Evolutionary conservation across 1,139 yeast species (phyloP).

Genomic region (Yamadazyma atlantica): DNA sequence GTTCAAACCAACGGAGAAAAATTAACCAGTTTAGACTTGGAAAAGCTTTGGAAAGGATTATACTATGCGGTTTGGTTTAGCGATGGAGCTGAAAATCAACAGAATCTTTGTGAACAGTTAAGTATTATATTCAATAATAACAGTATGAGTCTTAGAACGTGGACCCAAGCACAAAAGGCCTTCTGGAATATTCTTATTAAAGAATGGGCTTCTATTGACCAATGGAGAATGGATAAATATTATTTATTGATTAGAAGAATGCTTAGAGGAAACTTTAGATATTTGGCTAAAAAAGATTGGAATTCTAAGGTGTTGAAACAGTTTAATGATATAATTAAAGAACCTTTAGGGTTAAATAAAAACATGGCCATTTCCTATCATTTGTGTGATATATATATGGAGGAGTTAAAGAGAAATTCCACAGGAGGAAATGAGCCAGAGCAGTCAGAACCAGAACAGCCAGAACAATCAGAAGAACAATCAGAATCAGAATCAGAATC

Average conservation of each 20-base stretch:
- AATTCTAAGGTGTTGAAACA: conserved; percentile 43
- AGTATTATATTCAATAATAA: conserved; percentile 56
- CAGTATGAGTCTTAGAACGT: conserved; percentile 18
- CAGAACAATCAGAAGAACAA: no score
- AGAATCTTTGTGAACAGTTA: conserved; percentile 70
- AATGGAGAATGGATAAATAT: conserved; percentile 85
- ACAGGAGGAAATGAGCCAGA: conserved; percentile 22
- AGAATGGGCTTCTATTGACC: conserved; percentile 87
- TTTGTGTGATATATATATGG: conserved; percentile 77
- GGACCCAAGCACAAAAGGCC: conserved; percentile 57
- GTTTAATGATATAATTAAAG: conserved; percentile 43
- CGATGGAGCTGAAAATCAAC: conserved; percentile 91
- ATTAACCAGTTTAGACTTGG: conserved; percentile 51
- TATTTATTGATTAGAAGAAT: conserved; percentile 78
- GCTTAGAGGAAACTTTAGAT: conserved; percentile 61
- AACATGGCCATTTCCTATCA: conserved; percentile 81
- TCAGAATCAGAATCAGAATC: no score
- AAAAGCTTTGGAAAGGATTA: conserved; percentile 91
- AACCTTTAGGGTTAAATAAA: conserved; percentile 57
- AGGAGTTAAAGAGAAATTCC: conserved; percentile 56
- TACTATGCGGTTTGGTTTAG: conserved; percentile 95
- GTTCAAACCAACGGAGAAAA: conserved; percentile 40
- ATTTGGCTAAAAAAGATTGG: conserved; percentile 60
- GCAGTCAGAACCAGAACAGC: conserved; percentile 24
- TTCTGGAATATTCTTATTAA: conserved; percentile 79